Base-by-base conservation (phyloP, 805 yeast species). In the Wickerhamiella nectarea region DNA sequence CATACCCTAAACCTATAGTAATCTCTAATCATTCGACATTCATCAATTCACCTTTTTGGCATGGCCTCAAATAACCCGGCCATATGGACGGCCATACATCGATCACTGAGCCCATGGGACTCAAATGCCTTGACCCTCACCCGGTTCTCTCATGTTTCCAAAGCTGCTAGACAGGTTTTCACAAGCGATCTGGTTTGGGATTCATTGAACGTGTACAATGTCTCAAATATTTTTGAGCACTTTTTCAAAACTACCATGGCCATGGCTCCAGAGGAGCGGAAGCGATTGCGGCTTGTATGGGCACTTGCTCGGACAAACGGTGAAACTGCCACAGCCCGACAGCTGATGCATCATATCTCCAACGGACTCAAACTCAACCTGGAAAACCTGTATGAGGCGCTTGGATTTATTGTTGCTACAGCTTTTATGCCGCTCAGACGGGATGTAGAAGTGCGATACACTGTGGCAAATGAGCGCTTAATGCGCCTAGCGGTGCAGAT, bases 171-270 rank as follows among this genome's bases (percentile, higher is more conserved):
- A 12, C 15, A 28, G 6, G 37, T 34, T 7, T 34, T 34, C 26
- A 34, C 25, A 14, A 34, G 37, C 25, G 37, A 34, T 15, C 25
- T 11, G 14, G 37, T 34, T n/a, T 34, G 37, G 37, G 25, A 34
- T 15, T 14, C 24, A 14, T 26, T 34, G 17, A 34, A 34, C 25
- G 25, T 34, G 6, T 34, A 34, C 22, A 28, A 28, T 12, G 31
- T 28, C 31, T 28, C 15, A 4, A 12, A 28, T 12, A 12, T 28
- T 7, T 28, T 11, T 11, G 14, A 28, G 4, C 31, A 28, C n/a
- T 28, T 28, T 15, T n/a, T 12, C 31, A 12, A 12, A 8, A 28
- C n/a, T 11, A 7, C n/a, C 14, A 7, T 12, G 2, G 3, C 31
- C 31, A 3, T n/a, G 14, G 8, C 15, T 12, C 31, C 3, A 7